Evolutionary conservation across 371 early-diverging fungal genomes (phyloP).

Genomic region (Smittium mucronatum): DNA sequence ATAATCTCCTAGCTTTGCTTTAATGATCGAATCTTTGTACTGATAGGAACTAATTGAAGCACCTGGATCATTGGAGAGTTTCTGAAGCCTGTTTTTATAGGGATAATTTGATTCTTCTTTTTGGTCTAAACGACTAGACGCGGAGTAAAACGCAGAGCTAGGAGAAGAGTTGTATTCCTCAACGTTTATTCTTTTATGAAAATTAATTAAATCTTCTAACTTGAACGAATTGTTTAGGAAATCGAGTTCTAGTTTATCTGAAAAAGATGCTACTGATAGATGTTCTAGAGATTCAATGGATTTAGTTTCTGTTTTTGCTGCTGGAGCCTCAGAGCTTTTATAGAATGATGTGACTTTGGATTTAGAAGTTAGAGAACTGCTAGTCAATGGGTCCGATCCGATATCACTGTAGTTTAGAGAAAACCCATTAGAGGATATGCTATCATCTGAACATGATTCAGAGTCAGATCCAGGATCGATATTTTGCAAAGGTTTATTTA

Average conservation of each 20-base stretch:
- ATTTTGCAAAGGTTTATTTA: too few relatives aligned
- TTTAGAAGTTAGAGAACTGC: not conserved
- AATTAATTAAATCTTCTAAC: not conserved
- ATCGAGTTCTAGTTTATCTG: not conserved
- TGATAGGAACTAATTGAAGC: too few relatives aligned
- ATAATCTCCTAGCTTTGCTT: not conserved
- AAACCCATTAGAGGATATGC: not conserved
- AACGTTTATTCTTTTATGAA: not conserved
- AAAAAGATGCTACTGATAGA: not conserved
- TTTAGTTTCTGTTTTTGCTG: too few relatives aligned
- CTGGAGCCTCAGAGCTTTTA: not conserved
- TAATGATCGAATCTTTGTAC: not conserved
- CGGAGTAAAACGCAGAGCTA: not conserved
- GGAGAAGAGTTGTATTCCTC: not conserved
- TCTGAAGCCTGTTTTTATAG: not conserved
- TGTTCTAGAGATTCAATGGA: not conserved
- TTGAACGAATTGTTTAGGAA: not conserved
- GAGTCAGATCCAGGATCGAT: too few relatives aligned
- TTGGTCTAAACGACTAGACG: not conserved
- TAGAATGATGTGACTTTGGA: not conserved
- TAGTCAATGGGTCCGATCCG: not conserved
- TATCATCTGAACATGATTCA: too few relatives aligned
- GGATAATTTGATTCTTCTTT: not conserved
- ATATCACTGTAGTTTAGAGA: not conserved
- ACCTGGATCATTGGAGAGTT: too few relatives aligned